phyloP scores from a whole-genome alignment of 306 rosid species.

The Lathyrus sativus region DNA sequence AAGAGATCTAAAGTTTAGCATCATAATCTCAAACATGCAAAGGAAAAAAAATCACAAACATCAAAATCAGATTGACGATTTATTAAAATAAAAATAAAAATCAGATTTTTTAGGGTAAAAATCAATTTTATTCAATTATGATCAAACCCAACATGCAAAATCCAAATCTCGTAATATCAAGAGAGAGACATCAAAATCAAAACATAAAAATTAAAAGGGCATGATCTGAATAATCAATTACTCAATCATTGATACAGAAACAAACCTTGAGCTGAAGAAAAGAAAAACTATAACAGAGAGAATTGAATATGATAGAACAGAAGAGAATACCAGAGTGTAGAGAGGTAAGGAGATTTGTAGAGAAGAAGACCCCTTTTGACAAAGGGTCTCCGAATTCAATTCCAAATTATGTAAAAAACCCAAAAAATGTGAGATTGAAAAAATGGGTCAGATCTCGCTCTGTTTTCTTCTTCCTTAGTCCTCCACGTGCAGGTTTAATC shows the following conservation, averaged over 20 bases:
- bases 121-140: constrained; percentile 8
- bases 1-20: constrained; percentile 34
- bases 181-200: not conserved
- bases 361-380: constrained; percentile 47
- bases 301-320: not conserved
- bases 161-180: constrained; percentile 32
- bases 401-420: constrained; percentile 34
- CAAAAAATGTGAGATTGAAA: constrained; percentile 3
- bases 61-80: constrained; percentile 5
- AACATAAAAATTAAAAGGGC: not conserved
- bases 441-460: constrained; percentile 53
- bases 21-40: constrained; percentile 41
- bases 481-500: constrained; percentile 30
- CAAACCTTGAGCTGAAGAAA: constrained; percentile 7
- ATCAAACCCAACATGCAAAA: constrained; percentile 42
- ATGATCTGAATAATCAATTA: constrained; percentile 36
- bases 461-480: constrained; percentile 25
- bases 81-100: constrained; percentile 9
- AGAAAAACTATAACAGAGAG: not conserved
- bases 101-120: not conserved
- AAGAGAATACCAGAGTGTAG: constrained; percentile 23
- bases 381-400: constrained; percentile 56
- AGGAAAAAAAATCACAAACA: constrained; percentile 23
- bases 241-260: constrained; percentile 20
- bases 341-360: constrained; percentile 36